These are phyloP conservation scores for Clavispora vitiphila DNA, from an alignment of 805 yeast species.

Conservation along the genomic window DNA sequence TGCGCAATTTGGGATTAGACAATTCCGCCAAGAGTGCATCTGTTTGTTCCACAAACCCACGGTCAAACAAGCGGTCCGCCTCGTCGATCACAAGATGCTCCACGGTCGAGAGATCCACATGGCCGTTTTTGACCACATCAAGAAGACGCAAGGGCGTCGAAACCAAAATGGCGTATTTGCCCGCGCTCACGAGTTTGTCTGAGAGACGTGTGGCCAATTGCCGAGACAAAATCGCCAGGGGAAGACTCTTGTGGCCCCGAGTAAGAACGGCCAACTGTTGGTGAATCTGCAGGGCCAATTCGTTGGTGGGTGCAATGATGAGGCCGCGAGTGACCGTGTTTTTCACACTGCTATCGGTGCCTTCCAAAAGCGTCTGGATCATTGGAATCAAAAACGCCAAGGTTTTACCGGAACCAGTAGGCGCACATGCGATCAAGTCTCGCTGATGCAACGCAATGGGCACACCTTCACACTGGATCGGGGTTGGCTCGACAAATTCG, in stretches of 20 bases:
- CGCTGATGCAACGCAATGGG: constrained; percentile 67
- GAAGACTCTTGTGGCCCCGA: constrained; percentile 47
- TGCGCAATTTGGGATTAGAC: constrained; percentile 47
- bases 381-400: constrained; percentile 84
- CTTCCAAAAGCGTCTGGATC: constrained; percentile 44
- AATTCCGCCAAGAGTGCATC: constrained; percentile 72
- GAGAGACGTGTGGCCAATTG: constrained; percentile 64
- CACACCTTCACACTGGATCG: constrained; percentile 87
- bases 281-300: constrained; percentile 81
- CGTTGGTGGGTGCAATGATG: constrained; percentile 91
- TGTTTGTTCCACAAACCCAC: constrained; percentile 83
- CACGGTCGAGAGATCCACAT: constrained; percentile 59
- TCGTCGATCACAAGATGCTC: constrained; percentile 84
- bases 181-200: constrained; percentile 51
- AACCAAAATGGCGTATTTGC: constrained; percentile 73
- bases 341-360: constrained; percentile 19
- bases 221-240: constrained; percentile 63
- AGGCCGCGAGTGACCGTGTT: constrained; percentile 63
- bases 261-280: constrained; percentile 59
- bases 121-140: constrained; percentile 62
- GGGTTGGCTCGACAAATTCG: constrained; percentile 81
- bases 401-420: constrained; percentile 98
- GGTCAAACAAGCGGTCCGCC: constrained; percentile 89
- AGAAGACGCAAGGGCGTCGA: constrained; percentile 87
- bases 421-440: constrained; percentile 90